These are phyloP conservation scores for Lunasporangiospora selenospora DNA, from an alignment of 192 early-diverging fungal species.

Conservation along the genomic window DNA sequence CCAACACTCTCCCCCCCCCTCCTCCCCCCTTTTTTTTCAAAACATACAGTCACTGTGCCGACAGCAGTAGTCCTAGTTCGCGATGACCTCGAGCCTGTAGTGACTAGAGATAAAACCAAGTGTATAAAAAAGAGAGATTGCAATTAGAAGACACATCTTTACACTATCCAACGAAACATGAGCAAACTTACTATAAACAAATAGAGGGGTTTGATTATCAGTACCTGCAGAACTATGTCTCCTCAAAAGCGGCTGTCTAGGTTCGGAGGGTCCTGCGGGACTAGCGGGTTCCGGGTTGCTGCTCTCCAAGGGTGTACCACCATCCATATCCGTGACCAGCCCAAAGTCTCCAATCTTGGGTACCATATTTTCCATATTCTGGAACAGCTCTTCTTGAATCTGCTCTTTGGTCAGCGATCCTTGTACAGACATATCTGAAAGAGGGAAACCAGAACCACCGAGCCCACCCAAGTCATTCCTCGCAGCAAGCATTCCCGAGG, in stretches of 20 bases:
- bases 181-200: no score
- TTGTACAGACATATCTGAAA: neutral
- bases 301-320: constrained; percentile 19
- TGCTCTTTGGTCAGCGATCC: constrained; percentile 18
- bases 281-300: constrained; percentile 2
- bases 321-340: constrained; percentile 74
- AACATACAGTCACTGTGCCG: constrained; percentile 76
- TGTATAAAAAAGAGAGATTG: no score
- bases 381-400: constrained; percentile 48
- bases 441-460: no score
- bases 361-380: constrained; percentile 54
- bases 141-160: no score
- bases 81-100: constrained; percentile 24
- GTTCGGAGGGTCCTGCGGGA: neutral
- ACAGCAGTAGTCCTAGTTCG: constrained; percentile 65
- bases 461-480: neutral
- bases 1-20: no score
- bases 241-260: constrained; percentile 6
- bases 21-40: neutral
- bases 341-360: constrained; percentile 98
- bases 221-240: constrained; percentile 36
- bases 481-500: neutral
- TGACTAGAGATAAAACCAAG: no score
- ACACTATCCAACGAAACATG: no score
- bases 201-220: no score